A percentile compares a stretch with the other conserved stretches of the same genome.
phyloP scores from a whole-genome alignment of 78 protist species.

The Abeoforma whisleri region DNA sequence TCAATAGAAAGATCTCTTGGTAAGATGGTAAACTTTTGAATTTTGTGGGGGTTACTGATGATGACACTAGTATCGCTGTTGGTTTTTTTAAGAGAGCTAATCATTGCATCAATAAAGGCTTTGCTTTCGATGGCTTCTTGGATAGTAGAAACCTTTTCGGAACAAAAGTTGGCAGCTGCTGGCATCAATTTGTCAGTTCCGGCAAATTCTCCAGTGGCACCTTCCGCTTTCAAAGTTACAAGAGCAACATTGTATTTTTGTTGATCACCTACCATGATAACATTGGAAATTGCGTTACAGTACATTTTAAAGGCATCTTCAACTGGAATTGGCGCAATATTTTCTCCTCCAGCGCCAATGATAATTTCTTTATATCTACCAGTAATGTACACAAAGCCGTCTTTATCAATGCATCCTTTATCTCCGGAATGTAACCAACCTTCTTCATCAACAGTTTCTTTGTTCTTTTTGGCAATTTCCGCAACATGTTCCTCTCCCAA shows the following conservation, averaged over 20 bases:
- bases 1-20: slow-evolving; percentile 50
- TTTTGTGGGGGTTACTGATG: slow-evolving; percentile 51
- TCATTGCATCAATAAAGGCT: background rate
- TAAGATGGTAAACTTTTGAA: slow-evolving; percentile 50
- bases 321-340: slow-evolving; percentile 71
- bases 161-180: background rate
- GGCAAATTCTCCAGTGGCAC: background rate
- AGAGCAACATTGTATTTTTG: slow-evolving; percentile 50
- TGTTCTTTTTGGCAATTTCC: slow-evolving; percentile 47
- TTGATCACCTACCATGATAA: slow-evolving; percentile 63
- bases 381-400: slow-evolving; percentile 58
- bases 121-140: background rate
- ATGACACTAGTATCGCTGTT: slow-evolving; percentile 40
- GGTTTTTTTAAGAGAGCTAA: background rate
- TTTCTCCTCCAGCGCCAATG: slow-evolving; percentile 89
- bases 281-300: slow-evolving; percentile 46
- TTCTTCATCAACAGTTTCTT: slow-evolving; percentile 59
- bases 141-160: background rate
- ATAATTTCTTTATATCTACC: slow-evolving; percentile 79
- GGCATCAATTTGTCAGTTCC: background rate
- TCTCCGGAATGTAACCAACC: slow-evolving; percentile 82
- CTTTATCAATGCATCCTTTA: slow-evolving; percentile 53
- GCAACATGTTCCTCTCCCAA: background rate
- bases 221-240: slow-evolving; percentile 35
- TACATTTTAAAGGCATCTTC: slow-evolving; percentile 57